Base-by-base conservation (phyloP, 2,329 filamentous ascomycete genomes). In the Alternaria alternata region DNA sequence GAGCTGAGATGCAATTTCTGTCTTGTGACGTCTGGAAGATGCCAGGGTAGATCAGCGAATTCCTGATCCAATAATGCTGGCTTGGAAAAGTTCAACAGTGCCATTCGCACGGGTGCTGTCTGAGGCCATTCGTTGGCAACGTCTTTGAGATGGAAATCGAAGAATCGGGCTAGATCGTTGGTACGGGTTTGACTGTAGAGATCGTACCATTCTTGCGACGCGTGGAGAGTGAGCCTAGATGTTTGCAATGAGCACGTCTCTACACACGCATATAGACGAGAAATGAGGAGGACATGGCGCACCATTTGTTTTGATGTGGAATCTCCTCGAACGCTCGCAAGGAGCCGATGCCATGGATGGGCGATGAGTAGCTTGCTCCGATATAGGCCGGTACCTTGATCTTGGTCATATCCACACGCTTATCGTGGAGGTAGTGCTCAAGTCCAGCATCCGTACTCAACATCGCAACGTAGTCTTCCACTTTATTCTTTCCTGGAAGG, bases 81-180 rank as follows among this genome's bases (percentile, higher is more conserved):
- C 16, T 34, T 48, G 18, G 44, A 61, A 46, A 38, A 54, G 32
- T 28, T 22, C 30, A 67, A 66, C 0, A 79, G 64, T 0, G 80
- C 74, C 69, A 76, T 79, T 2, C 82, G 77, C 1, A 85, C 79
- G 34, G 70, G 71, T 1, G 82, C 81, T 0, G 82, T 85, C 38
- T 78, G 69, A 53, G 83, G 79, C 81, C 81, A 85, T 14, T 67
- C 80, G 54, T 85, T 85, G 2, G 79, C 54, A 0, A 72, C 68
- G 0, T 71, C 79, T 38, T 81, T 82, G 16, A 84, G 70, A 57
- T 80, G 85, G 4, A 66, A 70, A 54, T 84, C 82, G 54, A 84
- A 84, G 69, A 84, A 85, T 20, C 51, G 49, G 8, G 51, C n/a
- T 2, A 70, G 54, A 28, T 70, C 62, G 20, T 59, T 53, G 12